A percentile compares a stretch with the other conserved stretches of the same genome.
These are phyloP conservation scores for Dactylellina drechsleri DNA, from an alignment of 2,329 filamentous ascomycete species.

Conservation along the genomic window DNA sequence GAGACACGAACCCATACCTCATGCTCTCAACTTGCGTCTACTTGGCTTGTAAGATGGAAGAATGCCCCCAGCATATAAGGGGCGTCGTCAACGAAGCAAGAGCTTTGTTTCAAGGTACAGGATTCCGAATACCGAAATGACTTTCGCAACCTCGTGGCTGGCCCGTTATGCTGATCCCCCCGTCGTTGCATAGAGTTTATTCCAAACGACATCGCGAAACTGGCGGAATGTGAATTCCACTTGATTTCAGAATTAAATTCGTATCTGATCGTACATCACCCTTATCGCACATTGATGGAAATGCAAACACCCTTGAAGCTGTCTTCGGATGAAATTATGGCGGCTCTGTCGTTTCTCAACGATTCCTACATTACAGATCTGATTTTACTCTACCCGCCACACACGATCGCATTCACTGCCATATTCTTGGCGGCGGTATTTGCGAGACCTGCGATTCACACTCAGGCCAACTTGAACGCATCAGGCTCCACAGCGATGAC, in stretches of 20 bases:
- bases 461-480: constrained; percentile 65
- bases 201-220: constrained; percentile 78
- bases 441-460: constrained; percentile 69
- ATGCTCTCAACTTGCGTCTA: constrained; percentile 94
- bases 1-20: constrained; percentile 91
- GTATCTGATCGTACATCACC: constrained; percentile 88
- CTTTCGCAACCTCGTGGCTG: constrained; percentile 42
- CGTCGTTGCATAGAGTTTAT: constrained; percentile 69
- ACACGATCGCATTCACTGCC: constrained; percentile 85
- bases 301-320: constrained; percentile 76
- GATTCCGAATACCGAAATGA: constrained; percentile 13
- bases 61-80: constrained; percentile 94
- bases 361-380: constrained; percentile 93
- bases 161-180: constrained; percentile 49
- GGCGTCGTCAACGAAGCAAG: constrained; percentile 87
- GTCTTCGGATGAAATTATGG: constrained; percentile 78
- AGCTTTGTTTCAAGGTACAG: constrained; percentile 77
- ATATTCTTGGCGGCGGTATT: constrained; percentile 86
- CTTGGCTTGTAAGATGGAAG: constrained; percentile 96
- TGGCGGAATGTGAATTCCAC: constrained; percentile 93
- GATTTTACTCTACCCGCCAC: constrained; percentile 85
- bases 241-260: constrained; percentile 91
- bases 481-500: constrained; percentile 59
- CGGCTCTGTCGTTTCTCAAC: constrained; percentile 86
- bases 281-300: constrained; percentile 81